These are phyloP conservation scores for Lactarius indigo DNA, from an alignment of 768 basidiomycete species.

Conservation along the genomic window DNA sequence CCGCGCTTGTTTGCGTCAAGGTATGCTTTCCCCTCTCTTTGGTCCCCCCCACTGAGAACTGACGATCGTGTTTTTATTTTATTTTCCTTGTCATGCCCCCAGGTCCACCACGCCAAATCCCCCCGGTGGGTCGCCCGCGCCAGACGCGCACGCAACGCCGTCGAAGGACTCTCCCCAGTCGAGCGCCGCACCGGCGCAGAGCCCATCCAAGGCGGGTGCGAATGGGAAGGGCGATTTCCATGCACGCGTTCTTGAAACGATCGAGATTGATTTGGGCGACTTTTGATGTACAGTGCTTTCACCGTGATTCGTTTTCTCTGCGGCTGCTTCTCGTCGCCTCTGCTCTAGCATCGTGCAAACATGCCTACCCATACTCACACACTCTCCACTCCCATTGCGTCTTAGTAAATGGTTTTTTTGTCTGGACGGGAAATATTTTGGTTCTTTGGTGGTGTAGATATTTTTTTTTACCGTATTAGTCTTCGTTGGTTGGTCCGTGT, in stretches of 20 bases:
- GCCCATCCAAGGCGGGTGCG: constrained; percentile 29
- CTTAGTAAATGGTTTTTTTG: background rate
- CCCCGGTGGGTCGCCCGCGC: constrained; percentile 32
- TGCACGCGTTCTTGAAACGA: constrained; percentile 54
- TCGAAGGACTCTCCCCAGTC: constrained; percentile 35
- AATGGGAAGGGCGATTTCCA: constrained; percentile 48
- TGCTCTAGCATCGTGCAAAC: background rate
- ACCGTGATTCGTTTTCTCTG: background rate
- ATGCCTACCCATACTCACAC: background rate
- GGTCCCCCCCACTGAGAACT: background rate
- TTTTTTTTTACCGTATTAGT: constrained; percentile 7
- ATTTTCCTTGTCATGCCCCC: constrained; percentile 16
- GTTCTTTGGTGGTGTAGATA: constrained; percentile 7
- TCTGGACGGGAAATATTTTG: background rate
- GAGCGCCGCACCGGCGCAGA: constrained; percentile 22
- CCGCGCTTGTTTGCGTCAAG: constrained; percentile 62
- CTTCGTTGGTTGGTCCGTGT: constrained; percentile 12
- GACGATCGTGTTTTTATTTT: background rate
- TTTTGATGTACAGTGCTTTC: constrained; percentile 40
- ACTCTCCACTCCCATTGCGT: background rate
- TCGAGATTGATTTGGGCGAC: constrained; percentile 78
- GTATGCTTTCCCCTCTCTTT: constrained; percentile 35
- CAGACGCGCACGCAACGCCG: constrained; percentile 28
- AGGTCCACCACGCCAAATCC: constrained; percentile 43
- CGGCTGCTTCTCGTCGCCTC: background rate